Evolutionary conservation across 257 asterid species (phyloP).

Genomic region (Hygrophila difformis): DNA sequence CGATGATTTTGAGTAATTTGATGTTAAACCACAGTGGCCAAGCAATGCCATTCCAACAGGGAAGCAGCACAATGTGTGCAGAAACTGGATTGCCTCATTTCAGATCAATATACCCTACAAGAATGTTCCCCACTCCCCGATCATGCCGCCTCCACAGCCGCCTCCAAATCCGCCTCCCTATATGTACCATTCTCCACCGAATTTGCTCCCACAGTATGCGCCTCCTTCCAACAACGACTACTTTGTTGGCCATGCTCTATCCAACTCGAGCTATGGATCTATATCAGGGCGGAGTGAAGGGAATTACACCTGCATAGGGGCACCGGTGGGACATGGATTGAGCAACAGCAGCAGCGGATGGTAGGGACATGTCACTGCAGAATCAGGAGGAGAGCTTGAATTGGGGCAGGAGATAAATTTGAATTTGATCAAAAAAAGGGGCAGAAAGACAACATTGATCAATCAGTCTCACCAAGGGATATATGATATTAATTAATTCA

Average conservation of each 20-base stretch:
- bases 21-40: constrained; percentile 36
- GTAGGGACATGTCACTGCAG: constrained; percentile 21
- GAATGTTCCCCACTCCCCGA: constrained; percentile 37
- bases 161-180: constrained; percentile 19
- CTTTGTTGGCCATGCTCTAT: constrained; percentile 31
- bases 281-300: too few species aligned
- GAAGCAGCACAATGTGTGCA: constrained; percentile 16
- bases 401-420: constrained; percentile 42
- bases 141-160: constrained; percentile 27
- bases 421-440: too few species aligned
- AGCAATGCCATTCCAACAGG: constrained; percentile 35
- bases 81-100: constrained; percentile 36
- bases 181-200: constrained; percentile 41
- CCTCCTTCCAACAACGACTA: constrained; percentile 36
- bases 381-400: constrained; percentile 28
- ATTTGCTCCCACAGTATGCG: constrained; percentile 27
- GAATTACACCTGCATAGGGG: constrained; percentile 70
- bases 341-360: constrained; percentile 7
- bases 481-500: too few species aligned
- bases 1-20: too few species aligned
- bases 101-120: constrained; percentile 50
- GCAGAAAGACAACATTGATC: too few species aligned
- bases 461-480: too few species aligned
- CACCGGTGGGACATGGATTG: constrained; percentile 46
- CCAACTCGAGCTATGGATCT: background rate